Evolutionary conservation across 345 rosid species (phyloP), one percentile per base, ranked within the genome.

Genomic region (Clausena lansium): DNA sequence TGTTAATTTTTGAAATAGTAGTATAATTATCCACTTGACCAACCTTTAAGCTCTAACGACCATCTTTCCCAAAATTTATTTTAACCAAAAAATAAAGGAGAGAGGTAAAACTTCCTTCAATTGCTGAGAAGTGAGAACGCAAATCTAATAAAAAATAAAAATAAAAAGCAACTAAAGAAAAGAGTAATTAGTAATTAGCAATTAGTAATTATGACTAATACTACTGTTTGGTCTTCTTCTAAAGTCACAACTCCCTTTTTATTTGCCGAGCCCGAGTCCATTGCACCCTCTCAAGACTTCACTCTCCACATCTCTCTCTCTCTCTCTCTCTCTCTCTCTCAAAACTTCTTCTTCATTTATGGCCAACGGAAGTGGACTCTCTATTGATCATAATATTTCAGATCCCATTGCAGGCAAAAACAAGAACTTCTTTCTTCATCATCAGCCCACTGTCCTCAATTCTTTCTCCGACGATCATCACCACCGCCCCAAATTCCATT

Each of bases 241-340:
- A 45, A 76, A 80, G 88, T 86, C 82, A 81, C 55, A 54, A 57
- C 65, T 25, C 27, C 89, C 86, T 71, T 80, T 81, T 88, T 86
- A 76, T 75, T 85, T 85, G 95, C 95, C 95, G 93, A 85, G 93
- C 89, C 95, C 95, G 93, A 85, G 93, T 91, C 91, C 84, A 82
- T 80, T 84, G 90, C 90, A 81, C 87, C 84, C 76, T 84, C 85
- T 70, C 78, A 77, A 85, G 81, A 70, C 80, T 79, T 69, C 77
- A 65, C 67, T 67, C 81, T 76, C 84, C 80, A 67, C 76, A 32
- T 63, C 33, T 28, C 65, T 36, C 57, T 76, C n/a, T n/a, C n/a
- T n/a, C n/a, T 62, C 78, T 50, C 36, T 70, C 79, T 70, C 72
- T 74, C 82, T 73, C 84, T 60, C 79, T 64, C 81, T 9, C 27